Evolutionary conservation across 1,284 basidiomycete species (phyloP).

Genomic region (Leccinum fuscescens): DNA sequence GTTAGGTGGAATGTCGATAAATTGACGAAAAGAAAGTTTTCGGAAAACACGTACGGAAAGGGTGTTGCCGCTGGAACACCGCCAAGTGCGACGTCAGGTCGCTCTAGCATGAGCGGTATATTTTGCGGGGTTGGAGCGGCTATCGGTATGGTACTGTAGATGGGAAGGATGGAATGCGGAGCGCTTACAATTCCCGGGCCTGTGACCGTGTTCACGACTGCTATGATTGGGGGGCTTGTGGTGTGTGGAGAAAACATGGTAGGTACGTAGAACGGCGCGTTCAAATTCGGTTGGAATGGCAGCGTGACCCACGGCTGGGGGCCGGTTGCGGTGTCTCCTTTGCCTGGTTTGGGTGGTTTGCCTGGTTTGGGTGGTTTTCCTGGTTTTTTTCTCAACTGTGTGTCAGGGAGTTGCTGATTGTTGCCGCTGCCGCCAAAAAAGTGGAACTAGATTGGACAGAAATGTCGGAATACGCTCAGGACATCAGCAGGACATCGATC

Average conservation of each 20-base stretch:
- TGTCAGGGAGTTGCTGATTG: too few species aligned
- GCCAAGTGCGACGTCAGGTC: background rate
- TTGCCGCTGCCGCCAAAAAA: background rate
- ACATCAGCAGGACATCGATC: background rate
- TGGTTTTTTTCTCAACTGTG: too few species aligned
- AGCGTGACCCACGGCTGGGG: background rate
- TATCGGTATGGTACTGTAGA: background rate
- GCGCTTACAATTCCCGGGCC: too few species aligned
- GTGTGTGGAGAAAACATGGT: background rate
- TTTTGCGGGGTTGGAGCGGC: background rate
- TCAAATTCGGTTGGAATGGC: background rate
- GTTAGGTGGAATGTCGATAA: background rate
- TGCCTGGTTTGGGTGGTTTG: too few species aligned
- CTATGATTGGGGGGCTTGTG: background rate
- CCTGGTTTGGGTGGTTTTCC: too few species aligned
- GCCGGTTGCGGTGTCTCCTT: background rate
- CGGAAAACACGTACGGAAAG: background rate
- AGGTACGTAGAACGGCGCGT: background rate
- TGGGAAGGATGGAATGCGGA: background rate
- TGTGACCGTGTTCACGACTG: background rate
- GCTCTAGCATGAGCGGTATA: background rate
- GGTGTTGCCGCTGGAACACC: background rate
- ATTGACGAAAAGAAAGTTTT: background rate
- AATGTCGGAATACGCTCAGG: background rate
- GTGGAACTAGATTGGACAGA: background rate